Evolutionary conservation across 2,329 filamentous ascomycete genomes (phyloP), one percentile per base, ranked within the genome.

Genomic region (Ramularia endophylla): DNA sequence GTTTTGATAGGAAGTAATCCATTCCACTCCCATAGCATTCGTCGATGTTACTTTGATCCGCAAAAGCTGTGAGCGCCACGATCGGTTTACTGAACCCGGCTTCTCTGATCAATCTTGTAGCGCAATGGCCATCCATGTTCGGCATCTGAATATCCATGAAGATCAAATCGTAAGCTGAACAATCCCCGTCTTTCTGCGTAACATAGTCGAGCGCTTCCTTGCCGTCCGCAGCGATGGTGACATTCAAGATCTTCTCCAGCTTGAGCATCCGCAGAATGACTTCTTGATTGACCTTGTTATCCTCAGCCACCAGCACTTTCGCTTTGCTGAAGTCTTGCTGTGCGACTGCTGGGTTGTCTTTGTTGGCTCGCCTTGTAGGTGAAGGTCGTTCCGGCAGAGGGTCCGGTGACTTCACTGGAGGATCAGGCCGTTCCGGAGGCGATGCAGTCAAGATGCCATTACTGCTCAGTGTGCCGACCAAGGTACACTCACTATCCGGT

Each of bases 1-100:
- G 78, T 61, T 82, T 82, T 28, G 57, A 73, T 19, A 95, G 70
- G 63, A 95, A 95, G 67, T 87, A 87, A 57, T 95, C 79, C 88
- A 95, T 95, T 40, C 89, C 89, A 2, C 81, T 87, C 45, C 89
- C 87, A 62, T 92, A 83, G 62, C 71, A 73, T 8, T 40, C 32
- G 3, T 44, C 36, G 5, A 36, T 9, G 18, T 36, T 40, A n/a
- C 31, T 30, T 36, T 39, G 36, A 29, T 39, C 36, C 27, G 37
- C 38, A 39, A 44, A 34, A 1, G 44, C 32, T 9, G 40, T 43
- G 15, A 43, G 38, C 25, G 44, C 41, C 5, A 46, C 44, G 28
- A 95, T 95, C 0, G 89, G 89, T 2, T 85, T 84, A 8, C 77
- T 80, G 65, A 92, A 95, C 1, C 89, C 89, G 70, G 90, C 85